Evolutionary conservation across 2,329 filamentous ascomycete species (phyloP), one percentile per base, ranked within the genome.

Genomic region (Alternaria tenuissima): DNA sequence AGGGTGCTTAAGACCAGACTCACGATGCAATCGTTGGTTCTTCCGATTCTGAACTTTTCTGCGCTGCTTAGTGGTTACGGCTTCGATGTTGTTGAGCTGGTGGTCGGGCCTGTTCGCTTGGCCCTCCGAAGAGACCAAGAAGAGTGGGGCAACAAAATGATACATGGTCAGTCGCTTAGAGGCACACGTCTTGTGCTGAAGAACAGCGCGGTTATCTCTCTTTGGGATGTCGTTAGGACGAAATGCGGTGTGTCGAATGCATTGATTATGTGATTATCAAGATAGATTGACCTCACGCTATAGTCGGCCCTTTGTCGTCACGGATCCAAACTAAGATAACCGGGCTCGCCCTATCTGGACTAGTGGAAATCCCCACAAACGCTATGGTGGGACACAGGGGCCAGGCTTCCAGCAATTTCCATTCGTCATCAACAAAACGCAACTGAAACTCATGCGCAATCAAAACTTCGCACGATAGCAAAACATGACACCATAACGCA

Each of bases 1-100:
- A 20, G 26, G 14, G 22, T 18, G 38, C 20, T 3, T 3, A 12
- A 14, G 22, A 39, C 20, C 4, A 24, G n/a, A 51, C 57, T 59
- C n/a, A 59, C 57, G 57, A 22, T 46, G 52, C 32, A 38, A 24
- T 28, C 57, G 55, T 48, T 59, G 57, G 22, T 55, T 59, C 38
- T 59, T 55, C 38, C 57, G 57, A n/a, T 55, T 59, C 32, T 59
- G 57, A 0, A 59, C 41, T 53, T 55, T 55, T 28, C 57, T 59
- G 57, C 57, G 57, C 57, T 55, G 52, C 43, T 55, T 54, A 18
- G 34, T 54, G 39, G 39, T 28, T 14, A 22, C 26, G 39, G 52
- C 39, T 22, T 54, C 39, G 28, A 47, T 47, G 44, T 14, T 16
- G 12, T 18, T 32, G n/a, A 24, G 12, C 20, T 47, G 44, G 16